A percentile compares a stretch with the other conserved stretches of the same genome.
Conservation (phyloP, 2,329 filamentous ascomycete genomes). For the Fusarium incarnatum region DNA sequence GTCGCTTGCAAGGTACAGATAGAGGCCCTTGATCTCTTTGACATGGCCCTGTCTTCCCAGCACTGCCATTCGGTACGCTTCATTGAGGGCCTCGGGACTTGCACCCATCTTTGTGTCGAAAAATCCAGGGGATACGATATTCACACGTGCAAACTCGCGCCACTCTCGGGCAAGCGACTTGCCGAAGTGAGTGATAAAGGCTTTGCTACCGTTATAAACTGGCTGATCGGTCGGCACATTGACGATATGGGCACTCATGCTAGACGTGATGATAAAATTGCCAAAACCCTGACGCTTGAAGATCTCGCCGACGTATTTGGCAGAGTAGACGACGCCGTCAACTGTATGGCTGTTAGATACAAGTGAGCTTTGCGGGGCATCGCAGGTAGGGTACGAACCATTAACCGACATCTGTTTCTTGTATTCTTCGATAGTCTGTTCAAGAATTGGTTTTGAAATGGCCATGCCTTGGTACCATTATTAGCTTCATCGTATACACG, state of each 20-base stretch:
- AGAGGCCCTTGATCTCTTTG: slow-evolving; percentile 73
- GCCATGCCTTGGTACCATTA: slow-evolving; percentile 12
- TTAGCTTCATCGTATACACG: not conserved
- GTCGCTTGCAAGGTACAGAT: slow-evolving; percentile 65
- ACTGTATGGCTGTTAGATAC: slow-evolving; percentile 49
- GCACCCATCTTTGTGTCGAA: slow-evolving; percentile 66
- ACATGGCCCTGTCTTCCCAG: slow-evolving; percentile 70
- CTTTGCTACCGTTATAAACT: slow-evolving; percentile 67
- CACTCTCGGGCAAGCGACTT: slow-evolving; percentile 66
- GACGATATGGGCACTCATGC: slow-evolving; percentile 62
- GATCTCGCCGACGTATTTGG: slow-evolving; percentile 58
- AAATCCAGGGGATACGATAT: slow-evolving; percentile 61
- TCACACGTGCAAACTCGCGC: slow-evolving; percentile 67
- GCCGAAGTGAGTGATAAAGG: slow-evolving; percentile 65
- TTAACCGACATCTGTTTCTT: slow-evolving; percentile 64
- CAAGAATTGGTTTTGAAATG: slow-evolving; percentile 66
- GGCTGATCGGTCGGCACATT: slow-evolving; percentile 65
- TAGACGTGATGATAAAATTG: slow-evolving; percentile 64
- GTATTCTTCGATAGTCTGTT: slow-evolving; percentile 65
- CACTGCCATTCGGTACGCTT: slow-evolving; percentile 62
- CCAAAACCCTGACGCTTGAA: slow-evolving; percentile 58
- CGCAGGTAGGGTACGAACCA: slow-evolving; percentile 48
- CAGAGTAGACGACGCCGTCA: slow-evolving; percentile 60
- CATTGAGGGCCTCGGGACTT: slow-evolving; percentile 55
- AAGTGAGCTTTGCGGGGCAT: not conserved